phyloP scores from a whole-genome alignment of 176 grass and related monocot species.

The Oryza longistaminata region DNA sequence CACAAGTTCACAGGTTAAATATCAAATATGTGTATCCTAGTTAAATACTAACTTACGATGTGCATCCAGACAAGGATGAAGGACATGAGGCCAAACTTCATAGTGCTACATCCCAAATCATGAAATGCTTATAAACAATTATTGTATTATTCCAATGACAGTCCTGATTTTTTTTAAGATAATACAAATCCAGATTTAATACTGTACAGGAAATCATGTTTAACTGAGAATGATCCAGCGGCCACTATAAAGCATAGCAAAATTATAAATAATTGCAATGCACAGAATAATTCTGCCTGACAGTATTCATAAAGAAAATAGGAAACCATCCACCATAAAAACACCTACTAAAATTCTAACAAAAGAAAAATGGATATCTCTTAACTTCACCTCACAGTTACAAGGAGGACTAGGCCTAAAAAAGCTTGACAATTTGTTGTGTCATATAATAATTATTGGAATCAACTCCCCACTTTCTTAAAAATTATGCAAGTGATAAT shows the following conservation, averaged over 20 bases:
- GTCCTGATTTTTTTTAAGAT: background rate
- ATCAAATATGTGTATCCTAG: background rate
- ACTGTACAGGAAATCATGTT: background rate
- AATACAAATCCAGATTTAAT: no score
- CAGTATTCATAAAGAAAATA: conserved; percentile 6
- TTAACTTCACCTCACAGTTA: conserved; percentile 3
- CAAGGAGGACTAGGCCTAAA: background rate
- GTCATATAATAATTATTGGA: no score
- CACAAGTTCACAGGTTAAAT: conserved; percentile 19
- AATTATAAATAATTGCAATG: background rate
- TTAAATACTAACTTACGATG: background rate
- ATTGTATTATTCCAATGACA: background rate
- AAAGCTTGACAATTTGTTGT: background rate
- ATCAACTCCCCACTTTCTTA: no score
- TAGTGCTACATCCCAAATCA: background rate
- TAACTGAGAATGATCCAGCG: background rate
- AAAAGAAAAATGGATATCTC: background rate
- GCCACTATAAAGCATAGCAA: conserved; percentile 2
- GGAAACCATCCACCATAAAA: background rate
- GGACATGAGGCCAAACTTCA: background rate
- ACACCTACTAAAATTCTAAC: conserved; percentile 9
- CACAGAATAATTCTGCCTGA: background rate
- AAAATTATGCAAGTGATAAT: background rate
- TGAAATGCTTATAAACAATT: background rate
- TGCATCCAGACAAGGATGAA: background rate